Evolutionary conservation across 768 basidiomycete genomes (phyloP), one percentile per base, ranked within the genome.

Genomic region (Butyriboletus loyo): DNA sequence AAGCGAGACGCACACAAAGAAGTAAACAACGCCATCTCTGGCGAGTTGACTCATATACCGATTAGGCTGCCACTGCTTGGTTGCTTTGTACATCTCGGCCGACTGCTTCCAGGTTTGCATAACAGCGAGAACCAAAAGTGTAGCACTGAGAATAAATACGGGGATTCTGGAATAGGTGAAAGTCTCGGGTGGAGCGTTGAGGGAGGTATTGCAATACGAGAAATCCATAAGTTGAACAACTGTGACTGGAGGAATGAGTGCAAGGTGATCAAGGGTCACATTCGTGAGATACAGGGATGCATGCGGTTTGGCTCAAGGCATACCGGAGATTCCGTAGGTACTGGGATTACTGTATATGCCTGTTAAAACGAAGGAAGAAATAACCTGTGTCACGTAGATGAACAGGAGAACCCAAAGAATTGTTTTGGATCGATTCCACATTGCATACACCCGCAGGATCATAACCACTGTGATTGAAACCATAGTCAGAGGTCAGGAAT

Each of bases 21-120:
- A 61, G 17, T 55, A 62, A 5, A 49, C 24, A 0, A 44, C n/a
- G 2, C 59, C 59, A 11, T 61, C 60, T 11, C 27, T 45, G 5
- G 9, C 14, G 3, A 62, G 19, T 3, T 4, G 41, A 5, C 28
- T 19, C 39, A 57, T 39, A 35, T 52, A 61, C 5, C 38, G 30
- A 30, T 57, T 61, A 11, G 14, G 37, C 6, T 38, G 38, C 59
- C 57, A 60, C 1, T 8, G 41, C 11, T 36, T 47, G 6, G 52
- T 57, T 9, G 30, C 47, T n/a, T 19, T 46, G 55, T 57, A 46
- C 44, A 52, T 43, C 0, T 24, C 13, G 3, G 54, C 2, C 1
- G 44, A 42, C 25, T 56, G 31, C 14, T 21, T 46, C 37, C 42
- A 5, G 7, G 30, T 40, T 32, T 10, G 47, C 3, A n/a, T 6